Conservation (phyloP, 257 asterid genomes). For the Capsicum baccatum region DNA sequence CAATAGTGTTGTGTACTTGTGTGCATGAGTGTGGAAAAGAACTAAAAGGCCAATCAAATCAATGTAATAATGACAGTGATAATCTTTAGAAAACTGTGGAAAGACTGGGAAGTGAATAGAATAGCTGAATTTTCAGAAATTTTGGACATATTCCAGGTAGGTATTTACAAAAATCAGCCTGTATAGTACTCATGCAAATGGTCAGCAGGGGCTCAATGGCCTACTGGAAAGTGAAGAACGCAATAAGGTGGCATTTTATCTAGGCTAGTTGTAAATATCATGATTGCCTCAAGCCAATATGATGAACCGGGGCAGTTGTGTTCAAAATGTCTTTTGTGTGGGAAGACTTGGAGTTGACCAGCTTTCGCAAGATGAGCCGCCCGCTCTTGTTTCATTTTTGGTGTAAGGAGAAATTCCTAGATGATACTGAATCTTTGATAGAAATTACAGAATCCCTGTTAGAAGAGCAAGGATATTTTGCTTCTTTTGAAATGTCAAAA, state of each 20-base stretch:
- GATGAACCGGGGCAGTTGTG: conserved; percentile 7
- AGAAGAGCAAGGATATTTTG: conserved; percentile 4
- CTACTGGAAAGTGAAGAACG: not conserved
- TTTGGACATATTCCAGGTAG: not conserved
- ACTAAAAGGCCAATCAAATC: not conserved
- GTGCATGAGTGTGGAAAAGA: conserved; percentile 8
- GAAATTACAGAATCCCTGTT: not conserved
- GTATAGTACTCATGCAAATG: not conserved
- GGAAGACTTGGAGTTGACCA: not conserved
- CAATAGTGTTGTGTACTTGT: conserved; percentile 6
- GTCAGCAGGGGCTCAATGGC: not conserved
- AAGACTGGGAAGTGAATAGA: conserved; percentile 4
- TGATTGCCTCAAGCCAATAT: not conserved
- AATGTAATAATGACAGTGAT: conserved; percentile 16
- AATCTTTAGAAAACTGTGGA: not conserved
- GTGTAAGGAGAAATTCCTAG: not conserved
- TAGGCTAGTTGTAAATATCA: not conserved
- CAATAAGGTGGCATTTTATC: not conserved
- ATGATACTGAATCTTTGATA: conserved; percentile 8
- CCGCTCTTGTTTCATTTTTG: not conserved
- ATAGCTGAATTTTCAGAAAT: conserved; percentile 2
- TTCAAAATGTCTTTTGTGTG: conserved; percentile 1
- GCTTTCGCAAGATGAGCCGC: not conserved
- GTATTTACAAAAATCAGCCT: not conserved
- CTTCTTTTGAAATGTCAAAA: conserved; percentile 20